Base-by-base conservation (phyloP, 495 filamentous ascomycete genomes). In the Penicillium atrosanguineum region DNA sequence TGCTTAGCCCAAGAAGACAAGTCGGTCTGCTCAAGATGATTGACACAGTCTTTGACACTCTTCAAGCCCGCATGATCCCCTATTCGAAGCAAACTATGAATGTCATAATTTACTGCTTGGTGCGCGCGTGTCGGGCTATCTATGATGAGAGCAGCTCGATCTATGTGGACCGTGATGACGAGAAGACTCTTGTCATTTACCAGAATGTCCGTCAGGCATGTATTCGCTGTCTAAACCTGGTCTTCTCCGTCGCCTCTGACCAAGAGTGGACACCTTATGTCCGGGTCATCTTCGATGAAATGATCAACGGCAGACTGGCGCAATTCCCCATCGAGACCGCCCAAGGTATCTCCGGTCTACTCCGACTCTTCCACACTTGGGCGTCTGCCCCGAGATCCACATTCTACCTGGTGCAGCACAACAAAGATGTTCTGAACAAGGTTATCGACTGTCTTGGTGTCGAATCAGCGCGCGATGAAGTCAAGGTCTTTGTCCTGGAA, bases 1-100 rank as follows among this genome's bases (percentile, higher is more conserved):
- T 83, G 1, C 62, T 89, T 3, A 82, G 78, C 20, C 71, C 77
- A 15, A 82, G 91, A 55, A 92, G 91, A 70, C 93, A 96, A 62
- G 74, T 91, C 48, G 94, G 94, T 67, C 75, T 96, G 56, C 66
- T 96, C 39, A 91, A 91, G 63, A 93, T 97, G 89, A 76, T 94
- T 40, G 86, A 91, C 47, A 85, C 90, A n/a, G 81, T 97, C 63
- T 83, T 96, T 55, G 85, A 86, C 21, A 88, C 91, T 28, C 79
- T 97, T 21, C 89, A 90, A 40, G 83, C 75, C 15, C 83, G 81
- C 19, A 79, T 95, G 50, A 52, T 69, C 6, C 75, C 82, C 1
- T 90, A 85, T 54, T 75, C 85, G 25, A 68, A 77, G 34, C 73
- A 77, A 11, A 68, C 97, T 7, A 74, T 90, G 61, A 82, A 91